phyloP scores from a whole-genome alignment of 2,329 filamentous ascomycete genomes.

The Cladosporium sp. region DNA sequence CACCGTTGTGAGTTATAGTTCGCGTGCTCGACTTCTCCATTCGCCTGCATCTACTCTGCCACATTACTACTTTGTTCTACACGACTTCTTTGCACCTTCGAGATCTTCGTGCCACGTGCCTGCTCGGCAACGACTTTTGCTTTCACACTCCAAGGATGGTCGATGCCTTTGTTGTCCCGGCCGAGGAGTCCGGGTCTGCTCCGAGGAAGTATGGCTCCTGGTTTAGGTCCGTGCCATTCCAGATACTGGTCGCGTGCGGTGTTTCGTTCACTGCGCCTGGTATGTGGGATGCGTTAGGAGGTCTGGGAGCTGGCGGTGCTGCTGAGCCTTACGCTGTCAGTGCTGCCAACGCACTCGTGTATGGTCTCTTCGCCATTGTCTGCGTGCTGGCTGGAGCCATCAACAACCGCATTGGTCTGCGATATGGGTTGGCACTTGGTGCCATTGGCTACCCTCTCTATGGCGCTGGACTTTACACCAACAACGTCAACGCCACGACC shows the following conservation, averaged over 20 bases:
- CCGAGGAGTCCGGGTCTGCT: background rate
- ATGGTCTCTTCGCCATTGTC: conserved; percentile 12
- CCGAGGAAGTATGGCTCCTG: conserved; percentile 8
- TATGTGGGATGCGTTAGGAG: conserved; percentile 20
- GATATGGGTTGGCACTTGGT: conserved; percentile 27
- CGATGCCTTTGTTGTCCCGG: conserved; percentile 3
- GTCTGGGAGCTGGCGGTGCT: conserved; percentile 15
- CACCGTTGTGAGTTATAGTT: background rate
- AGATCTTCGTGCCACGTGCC: conserved; percentile 1
- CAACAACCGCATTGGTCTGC: conserved; percentile 33
- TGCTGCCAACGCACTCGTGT: conserved; percentile 12
- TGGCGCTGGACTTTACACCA: conserved; percentile 44
- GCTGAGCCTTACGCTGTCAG: conserved; percentile 10
- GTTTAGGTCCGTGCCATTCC: conserved; percentile 15
- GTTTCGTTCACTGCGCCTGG: conserved; percentile 19
- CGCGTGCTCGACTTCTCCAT: background rate
- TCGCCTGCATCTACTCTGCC: background rate
- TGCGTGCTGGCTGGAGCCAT: conserved; percentile 28
- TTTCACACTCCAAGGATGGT: background rate
- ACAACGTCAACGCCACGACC: conserved; percentile 47
- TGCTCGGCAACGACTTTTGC: background rate
- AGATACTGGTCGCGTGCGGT: conserved; percentile 19
- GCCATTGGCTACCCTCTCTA: conserved; percentile 47
- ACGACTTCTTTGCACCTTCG: background rate
- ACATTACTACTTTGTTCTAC: conserved; percentile 5